Conservation (phyloP, 169 alveolate species). For the Babesia divergens region DNA sequence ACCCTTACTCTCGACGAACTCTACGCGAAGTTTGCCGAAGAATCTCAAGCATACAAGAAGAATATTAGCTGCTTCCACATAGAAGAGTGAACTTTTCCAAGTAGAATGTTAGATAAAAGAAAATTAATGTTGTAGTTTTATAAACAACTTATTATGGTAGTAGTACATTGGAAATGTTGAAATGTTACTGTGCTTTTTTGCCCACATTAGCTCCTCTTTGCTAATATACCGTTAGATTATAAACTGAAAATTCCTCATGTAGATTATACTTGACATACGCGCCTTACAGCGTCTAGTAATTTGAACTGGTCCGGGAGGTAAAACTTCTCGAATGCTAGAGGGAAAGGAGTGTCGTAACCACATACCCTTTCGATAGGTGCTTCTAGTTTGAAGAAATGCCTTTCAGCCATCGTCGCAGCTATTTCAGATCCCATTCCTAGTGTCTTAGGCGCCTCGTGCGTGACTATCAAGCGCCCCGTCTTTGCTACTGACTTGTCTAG, state of each 20-base stretch:
- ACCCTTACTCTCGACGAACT: conserved; percentile 69
- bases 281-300: conserved; percentile 84
- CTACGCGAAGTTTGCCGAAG: conserved; percentile 45
- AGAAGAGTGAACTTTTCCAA: conserved; percentile 7
- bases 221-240: background rate
- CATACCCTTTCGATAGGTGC: conserved; percentile 93
- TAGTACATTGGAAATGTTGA: no score
- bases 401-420: conserved; percentile 88
- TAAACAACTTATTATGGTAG: no score
- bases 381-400: conserved; percentile 90
- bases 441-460: conserved; percentile 93
- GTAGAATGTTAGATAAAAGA: no score
- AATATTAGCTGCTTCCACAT: conserved; percentile 51
- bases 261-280: conserved; percentile 54
- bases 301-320: conserved; percentile 91
- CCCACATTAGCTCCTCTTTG: no score
- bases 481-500: conserved; percentile 88
- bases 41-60: conserved; percentile 48
- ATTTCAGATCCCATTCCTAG: conserved; percentile 92
- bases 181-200: no score
- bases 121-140: no score
- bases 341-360: conserved; percentile 97
- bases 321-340: conserved; percentile 89
- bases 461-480: conserved; percentile 89
- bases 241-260: background rate